Evolutionary conservation across 257 asterid species (phyloP), one percentile per base, ranked within the genome.

Genomic region (Craterostigma plantagineum): DNA sequence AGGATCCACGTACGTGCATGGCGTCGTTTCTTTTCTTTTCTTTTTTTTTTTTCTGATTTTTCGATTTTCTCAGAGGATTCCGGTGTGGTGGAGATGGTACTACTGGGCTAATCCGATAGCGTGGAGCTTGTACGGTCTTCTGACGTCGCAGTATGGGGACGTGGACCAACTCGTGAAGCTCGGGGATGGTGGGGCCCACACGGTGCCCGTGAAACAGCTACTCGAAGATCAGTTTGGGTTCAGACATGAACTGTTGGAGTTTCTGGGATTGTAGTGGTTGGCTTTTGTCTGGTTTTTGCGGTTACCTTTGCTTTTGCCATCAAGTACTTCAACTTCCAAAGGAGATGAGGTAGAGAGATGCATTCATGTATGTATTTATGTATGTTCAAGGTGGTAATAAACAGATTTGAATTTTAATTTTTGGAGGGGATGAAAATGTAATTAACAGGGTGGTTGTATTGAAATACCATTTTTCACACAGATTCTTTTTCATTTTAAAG

Each of bases 81-180:
- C 94, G 0, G 49, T 85, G 38, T 85, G 93, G 93, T 85, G 96
- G 96, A 77, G 82, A 68, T 85, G 96, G 96, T 85, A 80, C 39
- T 85, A 77, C 59, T 85, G 94, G 94, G 94, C 85, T 4, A 72
- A 70, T 46, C 94, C 96, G 1, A 63, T 77, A 11, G 94, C 92
- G 0, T 85, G 94, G 94, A 80, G 82, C 34, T 50, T 85, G 39
- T 80, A 85, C 13, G 96, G 96, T 3, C 85, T 85, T 36, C 53
- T 85, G 16, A 73, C 94, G 7, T 77, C 94, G 14, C 96, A 80
- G 38, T 81, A 72, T 7, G 96, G 94, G 4, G 87, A 86, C 58
- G 12, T 71, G 51, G 53, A 57, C 12, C 65, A 64, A 10, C 18
- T 3, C 9, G 74, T 79, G 11, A 65, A 12, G 66, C 76, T 82